A percentile compares a stretch with the other conserved stretches of the same genome.
Conservation (phyloP, 768 basidiomycete species). For the Tylopilus rubrobrunneus region DNA sequence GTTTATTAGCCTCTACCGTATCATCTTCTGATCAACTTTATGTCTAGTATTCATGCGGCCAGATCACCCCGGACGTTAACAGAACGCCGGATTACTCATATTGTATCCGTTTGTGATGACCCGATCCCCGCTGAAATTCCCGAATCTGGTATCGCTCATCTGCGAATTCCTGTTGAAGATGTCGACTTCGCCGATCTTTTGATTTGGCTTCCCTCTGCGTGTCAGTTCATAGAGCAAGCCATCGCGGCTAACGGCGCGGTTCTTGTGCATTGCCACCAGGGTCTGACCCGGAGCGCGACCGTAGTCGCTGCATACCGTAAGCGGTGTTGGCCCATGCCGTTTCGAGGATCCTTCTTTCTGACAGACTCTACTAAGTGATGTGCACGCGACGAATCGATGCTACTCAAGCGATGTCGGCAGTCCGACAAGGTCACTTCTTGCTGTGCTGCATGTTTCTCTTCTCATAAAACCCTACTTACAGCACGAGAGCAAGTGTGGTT, state of each 20-base stretch:
- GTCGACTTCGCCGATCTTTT: slow-evolving; percentile 67
- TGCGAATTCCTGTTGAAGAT: slow-evolving; percentile 69
- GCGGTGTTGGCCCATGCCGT: slow-evolving; percentile 19
- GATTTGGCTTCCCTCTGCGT: slow-evolving; percentile 61
- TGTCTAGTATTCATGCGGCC: slow-evolving; percentile 61
- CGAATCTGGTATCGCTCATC: slow-evolving; percentile 63
- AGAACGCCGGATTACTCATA: slow-evolving; percentile 75
- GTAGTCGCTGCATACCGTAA: slow-evolving; percentile 76
- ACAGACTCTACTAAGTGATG: slow-evolving; percentile 51
- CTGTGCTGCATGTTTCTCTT: slow-evolving; percentile 2
- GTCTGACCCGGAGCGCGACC: slow-evolving; percentile 61
- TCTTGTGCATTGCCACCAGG: slow-evolving; percentile 66
- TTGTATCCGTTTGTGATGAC: slow-evolving; percentile 74
- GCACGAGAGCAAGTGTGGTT: slow-evolving; percentile 78
- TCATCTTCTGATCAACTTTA: slow-evolving; percentile 44
- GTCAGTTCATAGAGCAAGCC: slow-evolving; percentile 63
- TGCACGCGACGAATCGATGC: slow-evolving; percentile 51
- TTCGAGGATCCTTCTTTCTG: slow-evolving; percentile 6
- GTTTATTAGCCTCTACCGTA: slow-evolving; percentile 18
- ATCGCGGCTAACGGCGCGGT: slow-evolving; percentile 55
- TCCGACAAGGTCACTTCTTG: slow-evolving; percentile 50
- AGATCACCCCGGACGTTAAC: slow-evolving; percentile 66
- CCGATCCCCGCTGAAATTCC: slow-evolving; percentile 67
- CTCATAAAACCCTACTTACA: slow-evolving; percentile 23
- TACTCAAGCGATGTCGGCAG: slow-evolving; percentile 55